A percentile compares a stretch with the other conserved stretches of the same genome.
phyloP scores from a whole-genome alignment of 768 basidiomycete species.

The Daedaleopsis nitida region DNA sequence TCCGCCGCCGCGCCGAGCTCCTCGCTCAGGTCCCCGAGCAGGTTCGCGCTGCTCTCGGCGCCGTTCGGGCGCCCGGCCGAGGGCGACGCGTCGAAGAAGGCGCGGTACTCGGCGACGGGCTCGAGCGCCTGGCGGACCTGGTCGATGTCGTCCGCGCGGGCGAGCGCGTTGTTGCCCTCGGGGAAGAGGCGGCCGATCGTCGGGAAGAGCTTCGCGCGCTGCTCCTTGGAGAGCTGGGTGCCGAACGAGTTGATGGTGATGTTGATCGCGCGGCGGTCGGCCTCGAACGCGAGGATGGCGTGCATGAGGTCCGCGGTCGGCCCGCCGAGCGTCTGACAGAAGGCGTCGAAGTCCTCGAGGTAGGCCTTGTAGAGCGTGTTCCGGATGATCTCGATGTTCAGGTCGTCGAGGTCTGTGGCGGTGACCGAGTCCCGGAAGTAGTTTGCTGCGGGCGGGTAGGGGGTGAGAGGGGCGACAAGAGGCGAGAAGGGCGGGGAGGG shows the following conservation, averaged over 20 bases:
- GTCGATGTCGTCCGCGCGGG: constrained; percentile 93
- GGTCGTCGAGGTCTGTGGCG: constrained; percentile 94
- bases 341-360: constrained; percentile 94
- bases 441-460: constrained; percentile 55
- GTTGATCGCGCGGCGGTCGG: constrained; percentile 95
- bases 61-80: constrained; percentile 29
- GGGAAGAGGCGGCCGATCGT: constrained; percentile 92
- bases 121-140: constrained; percentile 89
- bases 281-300: constrained; percentile 91
- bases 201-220: constrained; percentile 92
- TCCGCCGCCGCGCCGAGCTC: constrained; percentile 46
- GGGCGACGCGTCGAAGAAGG: constrained; percentile 77
- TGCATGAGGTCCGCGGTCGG: constrained; percentile 94
- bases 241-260: constrained; percentile 99
- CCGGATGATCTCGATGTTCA: constrained; percentile 99
- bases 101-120: constrained; percentile 83
- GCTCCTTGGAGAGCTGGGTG: constrained; percentile 93
- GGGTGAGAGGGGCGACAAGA: not conserved
- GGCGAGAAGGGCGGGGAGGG: not conserved
- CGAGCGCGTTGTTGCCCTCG: constrained; percentile 92
- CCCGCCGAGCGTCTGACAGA: constrained; percentile 73
- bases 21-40: constrained; percentile 32
- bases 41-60: constrained; percentile 28
- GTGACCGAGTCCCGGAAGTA: constrained; percentile 97
- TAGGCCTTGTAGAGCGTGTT: constrained; percentile 99